A percentile compares a stretch with the other conserved stretches of the same genome.
phyloP scores from a whole-genome alignment of 257 asterid genomes.

The Misopates orontium region DNA sequence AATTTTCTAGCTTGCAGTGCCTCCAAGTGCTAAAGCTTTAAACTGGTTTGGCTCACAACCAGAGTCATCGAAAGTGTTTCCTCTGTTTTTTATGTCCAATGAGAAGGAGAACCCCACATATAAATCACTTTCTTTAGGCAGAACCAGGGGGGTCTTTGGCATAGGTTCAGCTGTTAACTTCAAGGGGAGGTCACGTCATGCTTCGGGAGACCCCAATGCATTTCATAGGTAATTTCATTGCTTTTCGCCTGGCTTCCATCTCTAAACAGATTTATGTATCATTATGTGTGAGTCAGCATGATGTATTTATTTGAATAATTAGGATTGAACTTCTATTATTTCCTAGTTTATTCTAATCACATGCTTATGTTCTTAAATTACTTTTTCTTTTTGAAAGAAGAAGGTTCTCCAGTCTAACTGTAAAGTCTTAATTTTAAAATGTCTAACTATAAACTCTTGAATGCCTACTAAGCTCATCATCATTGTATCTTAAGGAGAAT shows the following conservation, averaged over 20 bases:
- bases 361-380: background rate
- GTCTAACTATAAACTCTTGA: conserved; percentile 3
- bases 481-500: background rate
- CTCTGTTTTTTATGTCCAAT: conserved; percentile 71
- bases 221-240: conserved; percentile 48
- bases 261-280: conserved; percentile 1
- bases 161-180: conserved; percentile 78
- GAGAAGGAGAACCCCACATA: conserved; percentile 61
- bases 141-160: conserved; percentile 85
- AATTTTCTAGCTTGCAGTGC: conserved; percentile 75
- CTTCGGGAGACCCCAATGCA: conserved; percentile 35
- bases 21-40: conserved; percentile 92
- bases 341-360: background rate
- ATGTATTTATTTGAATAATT: conserved; percentile 8
- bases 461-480: background rate
- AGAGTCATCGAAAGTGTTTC: conserved; percentile 65
- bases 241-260: conserved; percentile 11
- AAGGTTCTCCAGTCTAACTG: too few relatives aligned
- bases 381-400: too few relatives aligned
- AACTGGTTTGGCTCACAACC: conserved; percentile 87
- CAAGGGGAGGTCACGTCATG: conserved; percentile 47
- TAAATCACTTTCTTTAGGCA: conserved; percentile 65
- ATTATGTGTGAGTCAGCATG: conserved; percentile 2
- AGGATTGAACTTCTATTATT: background rate
- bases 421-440: conserved; percentile 1